These are phyloP conservation scores for Miscanthus lutarioriparius DNA, from an alignment of 176 grass and related monocot species.

Conservation along the genomic window DNA sequence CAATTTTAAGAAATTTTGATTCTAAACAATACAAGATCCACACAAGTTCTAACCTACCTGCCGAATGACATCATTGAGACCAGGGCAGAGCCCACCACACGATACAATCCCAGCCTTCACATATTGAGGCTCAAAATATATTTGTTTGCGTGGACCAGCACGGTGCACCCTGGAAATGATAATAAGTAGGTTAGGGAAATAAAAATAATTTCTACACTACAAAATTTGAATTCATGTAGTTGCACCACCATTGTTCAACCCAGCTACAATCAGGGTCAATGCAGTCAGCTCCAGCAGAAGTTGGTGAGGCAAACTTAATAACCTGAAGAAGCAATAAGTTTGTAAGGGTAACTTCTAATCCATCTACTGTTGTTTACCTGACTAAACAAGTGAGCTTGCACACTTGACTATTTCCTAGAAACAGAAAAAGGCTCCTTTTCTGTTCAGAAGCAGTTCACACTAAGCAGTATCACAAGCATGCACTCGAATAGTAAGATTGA, in stretches of 20 bases:
- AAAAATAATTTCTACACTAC: not conserved
- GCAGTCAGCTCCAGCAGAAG: constrained; percentile 90
- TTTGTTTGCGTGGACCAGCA: constrained; percentile 85
- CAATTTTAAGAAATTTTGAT: constrained; percentile 17
- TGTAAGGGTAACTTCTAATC: constrained; percentile 20
- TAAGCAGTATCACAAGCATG: constrained; percentile 4
- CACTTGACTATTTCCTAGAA: not conserved
- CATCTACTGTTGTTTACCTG: constrained; percentile 20
- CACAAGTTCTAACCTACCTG: constrained; percentile 51
- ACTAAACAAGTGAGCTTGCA: constrained; percentile 12
- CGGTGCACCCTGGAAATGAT: constrained; percentile 79
- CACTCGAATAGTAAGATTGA: not conserved
- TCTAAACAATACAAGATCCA: not conserved
- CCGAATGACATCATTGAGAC: constrained; percentile 96
- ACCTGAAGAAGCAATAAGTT: constrained; percentile 56
- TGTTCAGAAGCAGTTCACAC: not conserved
- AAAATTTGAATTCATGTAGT: constrained; percentile 12
- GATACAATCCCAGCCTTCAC: constrained; percentile 96
- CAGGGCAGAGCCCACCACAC: constrained; percentile 94
- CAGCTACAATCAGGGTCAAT: constrained; percentile 81
- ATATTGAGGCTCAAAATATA: constrained; percentile 83
- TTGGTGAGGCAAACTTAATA: constrained; percentile 85
- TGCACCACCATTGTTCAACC: constrained; percentile 86
- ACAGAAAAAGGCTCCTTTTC: not conserved
- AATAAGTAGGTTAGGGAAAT: constrained; percentile 11